Conservation (phyloP, 768 basidiomycete genomes). For the Rhodosporidiobolus sp. region DNA sequence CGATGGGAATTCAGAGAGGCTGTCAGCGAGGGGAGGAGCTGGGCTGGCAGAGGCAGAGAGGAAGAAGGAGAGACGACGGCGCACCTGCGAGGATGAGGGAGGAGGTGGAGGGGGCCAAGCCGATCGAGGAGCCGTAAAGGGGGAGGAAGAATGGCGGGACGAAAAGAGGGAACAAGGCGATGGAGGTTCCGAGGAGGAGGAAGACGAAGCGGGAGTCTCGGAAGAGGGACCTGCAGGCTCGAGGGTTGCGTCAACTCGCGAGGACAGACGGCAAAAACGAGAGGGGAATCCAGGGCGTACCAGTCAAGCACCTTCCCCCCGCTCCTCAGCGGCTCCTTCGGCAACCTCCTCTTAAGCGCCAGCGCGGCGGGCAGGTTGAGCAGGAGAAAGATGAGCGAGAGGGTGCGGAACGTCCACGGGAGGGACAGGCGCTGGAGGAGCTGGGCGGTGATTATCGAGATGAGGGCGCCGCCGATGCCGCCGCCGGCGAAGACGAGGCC, state of each 20-base stretch:
- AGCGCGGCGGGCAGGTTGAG: conserved; percentile 11
- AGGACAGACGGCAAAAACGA: too few species aligned
- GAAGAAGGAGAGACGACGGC: not conserved
- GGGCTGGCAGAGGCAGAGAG: too few species aligned
- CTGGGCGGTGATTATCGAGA: conserved; percentile 29
- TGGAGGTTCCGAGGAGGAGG: conserved; percentile 24
- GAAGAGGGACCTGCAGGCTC: conserved; percentile 21
- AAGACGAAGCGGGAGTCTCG: conserved; percentile 30
- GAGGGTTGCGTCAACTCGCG: too few species aligned
- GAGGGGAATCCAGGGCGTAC: not conserved
- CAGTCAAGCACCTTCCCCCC: conserved; percentile 27
- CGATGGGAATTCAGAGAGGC: too few species aligned
- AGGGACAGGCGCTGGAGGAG: conserved; percentile 33
- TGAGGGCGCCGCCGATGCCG: conserved; percentile 42
- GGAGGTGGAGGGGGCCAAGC: conserved; percentile 27
- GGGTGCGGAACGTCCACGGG: conserved; percentile 41
- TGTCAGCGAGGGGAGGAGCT: not conserved
- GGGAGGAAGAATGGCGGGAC: conserved; percentile 44
- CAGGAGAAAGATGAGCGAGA: not conserved
- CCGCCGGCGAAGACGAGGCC: conserved; percentile 42
- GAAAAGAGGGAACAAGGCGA: conserved; percentile 42
- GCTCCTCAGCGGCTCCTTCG: conserved; percentile 11
- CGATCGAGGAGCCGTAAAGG: conserved; percentile 39
- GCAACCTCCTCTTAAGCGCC: not conserved
- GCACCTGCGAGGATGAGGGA: conserved; percentile 34